Evolutionary conservation across 768 basidiomycete genomes (phyloP).

Genomic region (Naganishia vishniacii): DNA sequence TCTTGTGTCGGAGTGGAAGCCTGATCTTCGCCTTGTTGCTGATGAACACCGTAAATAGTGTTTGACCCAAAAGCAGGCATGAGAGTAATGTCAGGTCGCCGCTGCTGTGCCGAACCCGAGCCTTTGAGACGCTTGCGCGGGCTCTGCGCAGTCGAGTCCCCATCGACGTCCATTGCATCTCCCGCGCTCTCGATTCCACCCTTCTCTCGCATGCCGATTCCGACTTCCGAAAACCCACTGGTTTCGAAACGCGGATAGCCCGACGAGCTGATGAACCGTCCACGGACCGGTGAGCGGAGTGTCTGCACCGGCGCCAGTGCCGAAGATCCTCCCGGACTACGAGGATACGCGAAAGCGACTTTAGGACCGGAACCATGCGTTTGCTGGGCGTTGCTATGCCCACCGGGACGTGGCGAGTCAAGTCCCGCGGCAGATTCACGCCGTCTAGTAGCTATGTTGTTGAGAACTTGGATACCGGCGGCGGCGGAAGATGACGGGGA

Average conservation of each 20-base stretch:
- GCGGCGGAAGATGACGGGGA: constrained; percentile 14
- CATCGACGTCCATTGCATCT: constrained; percentile 1
- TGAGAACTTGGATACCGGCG: constrained; percentile 10
- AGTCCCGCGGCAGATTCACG: background rate
- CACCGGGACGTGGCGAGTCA: background rate
- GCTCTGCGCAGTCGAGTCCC: background rate
- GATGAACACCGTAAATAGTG: constrained; percentile 11
- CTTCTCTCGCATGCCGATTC: background rate
- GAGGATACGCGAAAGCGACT: constrained; percentile 10
- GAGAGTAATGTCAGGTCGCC: background rate
- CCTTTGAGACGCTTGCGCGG: background rate
- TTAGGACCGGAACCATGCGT: background rate
- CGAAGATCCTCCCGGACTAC: background rate
- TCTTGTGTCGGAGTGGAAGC: background rate
- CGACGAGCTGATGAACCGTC: constrained; percentile 10
- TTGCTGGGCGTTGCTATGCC: background rate
- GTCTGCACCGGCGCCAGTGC: constrained; percentile 5
- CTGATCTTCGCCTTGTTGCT: background rate
- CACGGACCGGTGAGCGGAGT: background rate
- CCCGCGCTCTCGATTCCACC: background rate
- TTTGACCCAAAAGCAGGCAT: constrained; percentile 15
- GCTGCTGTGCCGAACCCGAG: background rate
- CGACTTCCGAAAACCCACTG: constrained; percentile 5
- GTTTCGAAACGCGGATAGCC: constrained; percentile 7
- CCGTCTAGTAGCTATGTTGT: constrained; percentile 5